Percentiles rank a stretch among this genome's conserved stretches.
These are phyloP conservation scores for Tetragonia tetragonoides DNA, from an alignment of 148 eudicot genomes.

Conservation along the genomic window DNA sequence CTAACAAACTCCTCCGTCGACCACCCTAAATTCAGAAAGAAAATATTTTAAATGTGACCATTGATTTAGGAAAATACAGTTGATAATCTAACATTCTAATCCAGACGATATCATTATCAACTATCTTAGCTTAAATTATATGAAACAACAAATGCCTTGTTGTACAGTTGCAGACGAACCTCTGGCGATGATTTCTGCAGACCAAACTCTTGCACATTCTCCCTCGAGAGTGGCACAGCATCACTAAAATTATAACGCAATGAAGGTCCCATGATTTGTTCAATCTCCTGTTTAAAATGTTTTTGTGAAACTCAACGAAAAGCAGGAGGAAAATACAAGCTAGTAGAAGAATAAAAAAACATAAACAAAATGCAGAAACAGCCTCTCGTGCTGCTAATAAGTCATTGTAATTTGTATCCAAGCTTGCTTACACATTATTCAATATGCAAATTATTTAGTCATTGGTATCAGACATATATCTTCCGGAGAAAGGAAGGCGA, in stretches of 20 bases:
- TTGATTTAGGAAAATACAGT: neutral
- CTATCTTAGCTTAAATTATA: neutral
- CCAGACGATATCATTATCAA: neutral
- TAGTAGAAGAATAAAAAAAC: neutral
- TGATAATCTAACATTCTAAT: neutral
- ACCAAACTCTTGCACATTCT: neutral
- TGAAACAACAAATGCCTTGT: neutral
- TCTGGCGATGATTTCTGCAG: neutral
- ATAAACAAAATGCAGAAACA: neutral
- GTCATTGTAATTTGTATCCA: neutral
- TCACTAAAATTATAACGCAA: slow-evolving; percentile 2
- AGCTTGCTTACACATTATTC: neutral
- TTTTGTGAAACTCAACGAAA: neutral
- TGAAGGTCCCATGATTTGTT: slow-evolving; percentile 4
- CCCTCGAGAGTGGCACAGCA: neutral
- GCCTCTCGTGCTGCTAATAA: neutral
- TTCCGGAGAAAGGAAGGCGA: neutral
- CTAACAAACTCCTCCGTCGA: neutral
- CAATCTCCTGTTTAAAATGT: neutral
- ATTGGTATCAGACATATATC: neutral
- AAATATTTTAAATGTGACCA: neutral
- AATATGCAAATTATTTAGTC: neutral
- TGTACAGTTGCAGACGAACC: neutral
- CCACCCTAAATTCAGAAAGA: neutral
- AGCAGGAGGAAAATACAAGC: neutral